Evolutionary conservation across 192 early-diverging fungal species (phyloP), one percentile per base, ranked within the genome.

Genomic region (Coemansia sp.): DNA sequence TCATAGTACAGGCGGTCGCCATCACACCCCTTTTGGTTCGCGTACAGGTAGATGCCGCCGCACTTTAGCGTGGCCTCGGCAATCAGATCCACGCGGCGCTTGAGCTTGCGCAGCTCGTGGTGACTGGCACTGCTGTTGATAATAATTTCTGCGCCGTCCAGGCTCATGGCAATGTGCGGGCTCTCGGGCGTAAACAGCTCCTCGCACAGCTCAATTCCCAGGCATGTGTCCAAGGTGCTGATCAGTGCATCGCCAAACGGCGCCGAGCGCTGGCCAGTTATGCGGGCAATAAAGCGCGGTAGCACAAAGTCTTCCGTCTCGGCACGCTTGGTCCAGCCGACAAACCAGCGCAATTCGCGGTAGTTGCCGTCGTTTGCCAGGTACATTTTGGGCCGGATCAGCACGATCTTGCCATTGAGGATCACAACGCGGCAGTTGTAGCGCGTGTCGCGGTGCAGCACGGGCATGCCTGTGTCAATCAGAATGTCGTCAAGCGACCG

Each of bases 321-420:
- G 6, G 81, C 67, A 5, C 46, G 38, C 46, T 85, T 82, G 11
- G 63, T 79, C 95, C 95, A 99, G 5, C 88, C 75, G 0, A 89
- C 81, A 69, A 99, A 99, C 87, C 93, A 99, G 29, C 97, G 77
- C 72, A 87, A 52, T 67, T 99, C 97, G 26, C 95, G 87, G 74
- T 99, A 99, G 65, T 98, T 98, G 15, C 95, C 95, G 62, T 98
- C 95, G 58, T 97, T 97, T 15, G 97, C 97, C 61, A 99, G 55
- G 54, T 80, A 87, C 75, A 95, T 81, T 60, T 99, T 99, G n/a
- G 97, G 97, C 2, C 97, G 85, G 40, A 99, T 98, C 62, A 99
- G 65, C 11, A 97, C 76, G 46, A 99, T 91, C 54, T 83, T 79
- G 2, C 83, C 76, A 66, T 96, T 81, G 22, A 83, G 75, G 27